Percentiles rank a stretch among this genome's conserved stretches.
Evolutionary conservation across 768 basidiomycete genomes (phyloP).

Genomic region (Boletus rubropictus): DNA sequence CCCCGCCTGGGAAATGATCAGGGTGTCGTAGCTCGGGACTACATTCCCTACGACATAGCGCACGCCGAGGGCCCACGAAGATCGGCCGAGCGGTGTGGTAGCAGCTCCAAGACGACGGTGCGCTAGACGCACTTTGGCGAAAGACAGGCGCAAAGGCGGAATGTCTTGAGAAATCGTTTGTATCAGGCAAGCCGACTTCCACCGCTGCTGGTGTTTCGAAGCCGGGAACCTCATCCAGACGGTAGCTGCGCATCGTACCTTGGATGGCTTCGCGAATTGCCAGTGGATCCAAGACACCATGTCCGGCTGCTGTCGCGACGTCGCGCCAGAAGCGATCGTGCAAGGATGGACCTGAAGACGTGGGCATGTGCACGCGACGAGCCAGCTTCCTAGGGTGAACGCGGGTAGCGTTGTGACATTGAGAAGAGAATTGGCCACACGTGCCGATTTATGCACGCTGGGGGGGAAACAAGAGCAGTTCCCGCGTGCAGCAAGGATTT

Average conservation of each 20-base stretch:
- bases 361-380: conserved; percentile 5
- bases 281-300: conserved; percentile 6
- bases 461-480: conserved; percentile 2
- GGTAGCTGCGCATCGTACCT: conserved; percentile 22
- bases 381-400: background rate
- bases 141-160: conserved; percentile 21
- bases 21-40: conserved; percentile 2
- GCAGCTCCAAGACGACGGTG: background rate
- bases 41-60: conserved; percentile 5
- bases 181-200: conserved; percentile 2
- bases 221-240: conserved; percentile 17
- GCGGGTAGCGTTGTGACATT: background rate
- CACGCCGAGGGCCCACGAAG: conserved; percentile 10
- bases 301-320: conserved; percentile 11
- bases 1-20: conserved; percentile 16
- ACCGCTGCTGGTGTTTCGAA: conserved; percentile 5
- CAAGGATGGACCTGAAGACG: conserved; percentile 13
- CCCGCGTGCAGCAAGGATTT: no score
- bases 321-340: conserved; percentile 26
- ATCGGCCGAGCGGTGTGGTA: conserved; percentile 7
- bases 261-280: conserved; percentile 18
- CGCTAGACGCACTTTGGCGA: background rate
- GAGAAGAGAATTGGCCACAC: background rate
- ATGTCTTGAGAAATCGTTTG: conserved; percentile 11
- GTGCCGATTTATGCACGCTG: conserved; percentile 5